A percentile compares a stretch with the other conserved stretches of the same genome.
phyloP scores from a whole-genome alignment of 495 filamentous ascomycete genomes.

The Geopyxis carbonaria region DNA sequence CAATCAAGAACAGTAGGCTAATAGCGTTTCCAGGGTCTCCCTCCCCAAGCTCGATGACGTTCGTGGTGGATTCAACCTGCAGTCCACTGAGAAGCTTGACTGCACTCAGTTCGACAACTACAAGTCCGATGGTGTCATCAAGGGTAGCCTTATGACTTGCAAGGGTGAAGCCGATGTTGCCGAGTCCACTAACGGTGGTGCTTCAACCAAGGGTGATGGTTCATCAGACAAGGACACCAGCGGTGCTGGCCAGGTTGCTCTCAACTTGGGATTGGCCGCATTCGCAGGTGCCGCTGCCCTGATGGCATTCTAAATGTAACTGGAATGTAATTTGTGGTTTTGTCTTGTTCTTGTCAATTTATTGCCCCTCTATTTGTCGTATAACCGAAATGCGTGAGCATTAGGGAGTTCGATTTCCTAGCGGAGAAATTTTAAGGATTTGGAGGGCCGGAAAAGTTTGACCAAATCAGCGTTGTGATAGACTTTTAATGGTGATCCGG shows the following conservation, averaged over 20 bases:
- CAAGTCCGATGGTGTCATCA: conserved; percentile 25
- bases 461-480: not conserved
- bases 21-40: conserved; percentile 36
- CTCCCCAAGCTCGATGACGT: conserved; percentile 58
- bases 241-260: conserved; percentile 21
- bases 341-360: conserved; percentile 3
- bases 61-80: conserved; percentile 70
- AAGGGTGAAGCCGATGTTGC: conserved; percentile 22
- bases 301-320: conserved; percentile 22
- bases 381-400: not conserved
- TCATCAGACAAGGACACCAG: not conserved
- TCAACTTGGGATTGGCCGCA: conserved; percentile 10
- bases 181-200: conserved; percentile 19
- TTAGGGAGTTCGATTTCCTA: not conserved
- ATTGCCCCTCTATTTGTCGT: not conserved
- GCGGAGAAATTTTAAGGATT: not conserved
- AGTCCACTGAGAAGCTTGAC: conserved; percentile 50
- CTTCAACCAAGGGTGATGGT: conserved; percentile 13
- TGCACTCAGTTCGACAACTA: conserved; percentile 26
- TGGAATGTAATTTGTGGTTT: conserved; percentile 5
- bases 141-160: conserved; percentile 31
- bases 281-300: conserved; percentile 17
- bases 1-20: not conserved
- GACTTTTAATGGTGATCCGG: not conserved
- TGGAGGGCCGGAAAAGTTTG: not conserved